These are phyloP conservation scores for Gautieria morchelliformis DNA, from an alignment of 768 basidiomycete genomes.

Conservation along the genomic window DNA sequence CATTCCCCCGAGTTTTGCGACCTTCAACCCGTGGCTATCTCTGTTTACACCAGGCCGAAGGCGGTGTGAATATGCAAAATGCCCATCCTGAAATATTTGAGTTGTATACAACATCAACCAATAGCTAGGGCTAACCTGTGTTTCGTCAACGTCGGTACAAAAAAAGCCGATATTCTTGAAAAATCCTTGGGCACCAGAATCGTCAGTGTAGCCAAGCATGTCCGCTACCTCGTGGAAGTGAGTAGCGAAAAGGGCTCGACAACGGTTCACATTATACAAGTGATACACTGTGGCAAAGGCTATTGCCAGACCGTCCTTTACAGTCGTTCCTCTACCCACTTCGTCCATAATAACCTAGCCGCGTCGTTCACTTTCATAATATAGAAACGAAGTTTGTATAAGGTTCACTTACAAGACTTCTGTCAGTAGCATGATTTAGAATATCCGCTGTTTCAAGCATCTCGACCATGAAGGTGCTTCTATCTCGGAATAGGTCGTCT, in stretches of 20 bases:
- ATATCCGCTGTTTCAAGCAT: slow-evolving; percentile 94
- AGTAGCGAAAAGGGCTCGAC: slow-evolving; percentile 92
- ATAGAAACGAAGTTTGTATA: neutral
- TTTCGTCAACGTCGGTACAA: slow-evolving; percentile 82
- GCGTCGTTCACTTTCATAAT: neutral
- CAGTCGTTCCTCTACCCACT: slow-evolving; percentile 93
- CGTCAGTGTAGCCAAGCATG: slow-evolving; percentile 57
- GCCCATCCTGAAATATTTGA: slow-evolving; percentile 42
- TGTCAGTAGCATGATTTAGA: slow-evolving; percentile 68
- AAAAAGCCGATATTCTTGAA: slow-evolving; percentile 70
- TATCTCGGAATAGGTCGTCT: slow-evolving; percentile 87
- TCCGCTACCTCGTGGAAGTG: slow-evolving; percentile 93
- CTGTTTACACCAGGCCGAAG: slow-evolving; percentile 78
- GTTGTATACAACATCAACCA: neutral
- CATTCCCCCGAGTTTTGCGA: slow-evolving; percentile 81
- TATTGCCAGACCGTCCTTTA: slow-evolving; percentile 86
- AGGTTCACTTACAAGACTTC: slow-evolving; percentile 57
- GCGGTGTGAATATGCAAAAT: slow-evolving; percentile 78
- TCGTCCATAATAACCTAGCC: slow-evolving; percentile 97
- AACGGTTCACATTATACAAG: slow-evolving; percentile 57
- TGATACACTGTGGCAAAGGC: slow-evolving; percentile 88
- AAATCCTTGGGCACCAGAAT: slow-evolving; percentile 31
- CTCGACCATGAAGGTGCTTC: slow-evolving; percentile 98
- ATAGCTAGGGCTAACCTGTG: slow-evolving; percentile 38
- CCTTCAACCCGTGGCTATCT: slow-evolving; percentile 85